A percentile compares a stretch with the other conserved stretches of the same genome.
Conservation (phyloP, 441 rosid species). For the Codiaeum variegatum region DNA sequence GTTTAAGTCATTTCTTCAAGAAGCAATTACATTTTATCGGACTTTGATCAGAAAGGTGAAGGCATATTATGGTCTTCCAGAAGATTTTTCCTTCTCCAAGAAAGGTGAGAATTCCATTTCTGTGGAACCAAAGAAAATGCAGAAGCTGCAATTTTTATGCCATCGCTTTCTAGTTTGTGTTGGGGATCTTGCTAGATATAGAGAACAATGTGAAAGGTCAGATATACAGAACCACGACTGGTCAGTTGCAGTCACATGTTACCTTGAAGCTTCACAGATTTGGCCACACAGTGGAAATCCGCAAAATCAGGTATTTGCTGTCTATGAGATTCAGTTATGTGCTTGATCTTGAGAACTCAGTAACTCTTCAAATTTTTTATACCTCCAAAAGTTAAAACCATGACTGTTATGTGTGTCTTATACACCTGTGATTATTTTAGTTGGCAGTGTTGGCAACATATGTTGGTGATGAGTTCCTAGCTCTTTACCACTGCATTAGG, state of each 20-base stretch:
- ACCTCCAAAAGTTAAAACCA: constrained; percentile 8
- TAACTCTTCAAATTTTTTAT: constrained; percentile 7
- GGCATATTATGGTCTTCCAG: constrained; percentile 37
- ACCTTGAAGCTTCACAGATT: constrained; percentile 64
- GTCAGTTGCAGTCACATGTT: constrained; percentile 70
- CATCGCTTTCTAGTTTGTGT: constrained; percentile 85
- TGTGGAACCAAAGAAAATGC: constrained; percentile 36
- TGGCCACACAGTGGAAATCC: constrained; percentile 93
- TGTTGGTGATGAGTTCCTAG: constrained; percentile 83
- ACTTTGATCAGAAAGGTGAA: constrained; percentile 42
- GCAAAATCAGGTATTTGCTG: constrained; percentile 70
- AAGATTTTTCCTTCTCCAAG: constrained; percentile 36
- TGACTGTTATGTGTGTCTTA: neutral
- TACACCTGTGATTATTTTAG: constrained; percentile 32
- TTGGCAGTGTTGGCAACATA: constrained; percentile 86
- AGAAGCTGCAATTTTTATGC: constrained; percentile 57
- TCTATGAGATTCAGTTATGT: neutral
- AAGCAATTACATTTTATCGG: constrained; percentile 58
- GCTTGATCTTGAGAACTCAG: constrained; percentile 11
- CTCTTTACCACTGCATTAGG: constrained; percentile 84
- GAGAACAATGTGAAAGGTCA: constrained; percentile 53
- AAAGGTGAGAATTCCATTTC: constrained; percentile 23
- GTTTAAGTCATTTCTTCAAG: constrained; percentile 55
- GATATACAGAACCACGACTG: constrained; percentile 46
- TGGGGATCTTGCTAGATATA: constrained; percentile 89